These are phyloP conservation scores for Leccinum subrobustum DNA, from an alignment of 1,284 basidiomycete genomes.

Conservation along the genomic window DNA sequence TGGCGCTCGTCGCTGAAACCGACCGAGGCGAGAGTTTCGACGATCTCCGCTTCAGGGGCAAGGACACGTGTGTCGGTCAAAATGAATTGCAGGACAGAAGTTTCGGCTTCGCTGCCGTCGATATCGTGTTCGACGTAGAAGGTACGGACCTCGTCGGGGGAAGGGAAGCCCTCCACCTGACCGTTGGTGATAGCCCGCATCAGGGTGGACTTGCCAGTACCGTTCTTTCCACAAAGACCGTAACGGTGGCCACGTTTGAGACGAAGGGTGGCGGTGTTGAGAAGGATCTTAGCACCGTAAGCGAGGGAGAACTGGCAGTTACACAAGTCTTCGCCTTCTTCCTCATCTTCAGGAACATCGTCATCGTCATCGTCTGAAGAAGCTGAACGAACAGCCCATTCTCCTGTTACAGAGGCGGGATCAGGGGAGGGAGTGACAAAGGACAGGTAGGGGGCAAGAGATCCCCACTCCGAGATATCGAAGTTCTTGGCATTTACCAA, in stretches of 20 bases:
- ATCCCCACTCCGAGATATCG: constrained; percentile 86
- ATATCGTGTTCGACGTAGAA: constrained; percentile 99
- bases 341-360: constrained; percentile 81
- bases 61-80: constrained; percentile 83
- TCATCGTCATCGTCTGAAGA: constrained; percentile 74
- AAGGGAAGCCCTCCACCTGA: constrained; percentile 98
- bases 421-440: constrained; percentile 69
- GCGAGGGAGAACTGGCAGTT: constrained; percentile 98
- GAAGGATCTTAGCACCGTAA: constrained; percentile 97
- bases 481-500: constrained; percentile 91
- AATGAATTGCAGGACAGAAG: constrained; percentile 89
- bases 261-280: constrained; percentile 94
- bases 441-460: constrained; percentile 74
- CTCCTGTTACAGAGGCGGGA: constrained; percentile 68
- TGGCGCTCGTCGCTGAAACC: constrained; percentile 91
- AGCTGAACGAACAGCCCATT: constrained; percentile 89
- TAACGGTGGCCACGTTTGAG: constrained; percentile 99
- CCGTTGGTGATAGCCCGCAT: constrained; percentile 97
- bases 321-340: constrained; percentile 75
- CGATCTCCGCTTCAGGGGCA: constrained; percentile 68
- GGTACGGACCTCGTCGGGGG: constrained; percentile 92
- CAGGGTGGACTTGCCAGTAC: constrained; percentile 97
- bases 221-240: constrained; percentile 73
- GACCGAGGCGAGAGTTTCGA: constrained; percentile 83
- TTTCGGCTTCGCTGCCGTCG: constrained; percentile 92